Conservation (phyloP, 352 stramenopile species). For the Phytophthora pinifolia region DNA sequence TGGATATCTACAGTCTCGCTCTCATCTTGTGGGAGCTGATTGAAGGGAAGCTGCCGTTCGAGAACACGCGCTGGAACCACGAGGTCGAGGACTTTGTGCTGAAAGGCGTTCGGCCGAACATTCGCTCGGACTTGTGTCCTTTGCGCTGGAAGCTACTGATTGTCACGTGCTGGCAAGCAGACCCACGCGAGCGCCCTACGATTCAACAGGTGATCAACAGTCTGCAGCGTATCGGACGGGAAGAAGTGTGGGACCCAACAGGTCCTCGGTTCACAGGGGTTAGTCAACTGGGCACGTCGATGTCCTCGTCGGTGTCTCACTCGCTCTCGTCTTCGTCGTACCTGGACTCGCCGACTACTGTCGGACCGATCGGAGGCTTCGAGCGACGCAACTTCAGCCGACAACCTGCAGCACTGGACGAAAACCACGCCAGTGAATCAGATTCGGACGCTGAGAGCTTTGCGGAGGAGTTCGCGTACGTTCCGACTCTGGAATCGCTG, state of each 20-base stretch:
- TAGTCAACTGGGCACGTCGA: conserved; percentile 49
- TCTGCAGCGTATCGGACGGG: conserved; percentile 75
- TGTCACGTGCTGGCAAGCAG: conserved; percentile 80
- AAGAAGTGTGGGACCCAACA: conserved; percentile 73
- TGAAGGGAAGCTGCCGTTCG: conserved; percentile 79
- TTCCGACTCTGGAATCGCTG: conserved; percentile 41
- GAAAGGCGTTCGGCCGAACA: conserved; percentile 61
- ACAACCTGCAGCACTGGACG: conserved; percentile 36
- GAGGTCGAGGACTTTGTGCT: conserved; percentile 86
- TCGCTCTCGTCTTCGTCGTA: conserved; percentile 46
- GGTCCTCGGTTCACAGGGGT: conserved; percentile 60
- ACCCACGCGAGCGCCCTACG: conserved; percentile 77
- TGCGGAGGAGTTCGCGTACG: conserved; percentile 46
- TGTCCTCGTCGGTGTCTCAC: conserved; percentile 43
- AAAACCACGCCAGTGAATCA: conserved; percentile 47
- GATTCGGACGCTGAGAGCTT: conserved; percentile 44
- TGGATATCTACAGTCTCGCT: conserved; percentile 89
- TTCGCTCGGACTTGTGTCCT: conserved; percentile 68
- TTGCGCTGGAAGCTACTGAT: conserved; percentile 80
- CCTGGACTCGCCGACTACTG: conserved; percentile 43
- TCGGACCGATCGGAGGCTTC: conserved; percentile 33
- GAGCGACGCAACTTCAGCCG: conserved; percentile 28
- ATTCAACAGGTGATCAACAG: conserved; percentile 88
- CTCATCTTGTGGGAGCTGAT: conserved; percentile 90
- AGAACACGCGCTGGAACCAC: conserved; percentile 83